Evolutionary conservation across 23 red algal species (phyloP), one percentile per base, ranked within the genome.

Genomic region (Cyanidiococcus yangmingshanensis): DNA sequence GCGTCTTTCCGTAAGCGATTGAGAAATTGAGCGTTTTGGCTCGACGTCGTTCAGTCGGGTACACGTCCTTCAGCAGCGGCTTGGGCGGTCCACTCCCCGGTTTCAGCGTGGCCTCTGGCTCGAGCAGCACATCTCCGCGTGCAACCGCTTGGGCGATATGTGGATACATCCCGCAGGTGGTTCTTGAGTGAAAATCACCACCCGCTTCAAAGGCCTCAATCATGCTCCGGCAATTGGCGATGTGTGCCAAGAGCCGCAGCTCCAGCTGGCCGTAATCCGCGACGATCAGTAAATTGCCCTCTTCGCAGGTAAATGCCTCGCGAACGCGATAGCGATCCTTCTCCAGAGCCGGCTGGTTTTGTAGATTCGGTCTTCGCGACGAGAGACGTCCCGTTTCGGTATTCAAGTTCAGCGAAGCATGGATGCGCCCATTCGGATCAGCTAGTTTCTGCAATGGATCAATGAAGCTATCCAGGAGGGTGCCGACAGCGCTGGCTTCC

Each of bases 11-110:
- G 71, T 95, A 95, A 0, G 90, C 90, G 34, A 95, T 95, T 25
- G 90, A 95, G 83, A 95, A 95, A 39, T 95, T 95, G 1, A 95
- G 58, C 29, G 81, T 87, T 68, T 95, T 95, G 31, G 90, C 90
- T 38, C 84, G 83, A 58, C 83, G 76, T 74, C 90, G 77, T 58
- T 95, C 85, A 18, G 38, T 74, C 1, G 86, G 41, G 79, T 86
- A 95, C 77, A 80, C 75, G 38, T 95, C 90, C 39, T 95, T 95
- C 0, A 95, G 37, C 31, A 95, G 86, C 37, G 90, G 90, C 31
- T 83, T 38, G 0, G 34, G 2, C 45, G 45, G 21, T 15, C 12
- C 21, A 2, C 34, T 40, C 50, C 59, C 2, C 0, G 0, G 39
- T 16, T 38, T 31, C 1, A 12, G 33, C 1, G 32, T 68, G 37